Evolutionary conservation across 1,139 yeast species (phyloP), one percentile per base, ranked within the genome.

Genomic region (Groenewaldozyma auringiensis): DNA sequence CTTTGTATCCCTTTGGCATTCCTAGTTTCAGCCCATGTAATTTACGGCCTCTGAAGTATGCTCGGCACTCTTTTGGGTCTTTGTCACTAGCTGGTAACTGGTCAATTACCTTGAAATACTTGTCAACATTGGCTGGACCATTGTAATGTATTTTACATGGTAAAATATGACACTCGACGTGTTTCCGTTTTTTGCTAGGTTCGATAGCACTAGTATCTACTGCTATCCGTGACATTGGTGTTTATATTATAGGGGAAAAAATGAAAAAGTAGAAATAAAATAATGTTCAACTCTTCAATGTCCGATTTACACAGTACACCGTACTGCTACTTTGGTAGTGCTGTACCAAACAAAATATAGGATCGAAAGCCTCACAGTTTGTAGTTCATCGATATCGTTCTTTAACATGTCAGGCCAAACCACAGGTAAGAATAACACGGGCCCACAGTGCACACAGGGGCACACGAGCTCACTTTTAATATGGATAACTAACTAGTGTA

Each of bases 81-180:
- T 35, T 41, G 21, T 38, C 43, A 16, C 41, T 40, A 9, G 16
- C 4, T 27, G 36, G 32, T 33, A 6, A 6, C 4, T n/a, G 18
- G 8, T 33, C 36, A 33, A 14, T 14, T 13, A 48, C 46, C 2
- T 14, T 20, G 32, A 25, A 48, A 37, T 37, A 46, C 4, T 40
- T 41, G n/a, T 43, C 45, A 21, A 46, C 37, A 21, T 53, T 54
- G 20, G 58, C 60, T 2, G 52, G 48, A 14, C 63, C 63, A 3
- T 50, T 53, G 43, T 56, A 47, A 21, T 58, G 55, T 14, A 60
- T 56, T 21, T 54, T 55, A 38, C 63, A 60, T 2, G 63, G 63
- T 42, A 60, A 31, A 14, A 43, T 37, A 22, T 43, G 46, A 20
- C 46, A 43, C 13, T 33, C 37, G 18, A 25, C 29, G 6, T 6